Conservation (phyloP, 192 early-diverging fungal species). For the Piromyces finnis region DNA sequence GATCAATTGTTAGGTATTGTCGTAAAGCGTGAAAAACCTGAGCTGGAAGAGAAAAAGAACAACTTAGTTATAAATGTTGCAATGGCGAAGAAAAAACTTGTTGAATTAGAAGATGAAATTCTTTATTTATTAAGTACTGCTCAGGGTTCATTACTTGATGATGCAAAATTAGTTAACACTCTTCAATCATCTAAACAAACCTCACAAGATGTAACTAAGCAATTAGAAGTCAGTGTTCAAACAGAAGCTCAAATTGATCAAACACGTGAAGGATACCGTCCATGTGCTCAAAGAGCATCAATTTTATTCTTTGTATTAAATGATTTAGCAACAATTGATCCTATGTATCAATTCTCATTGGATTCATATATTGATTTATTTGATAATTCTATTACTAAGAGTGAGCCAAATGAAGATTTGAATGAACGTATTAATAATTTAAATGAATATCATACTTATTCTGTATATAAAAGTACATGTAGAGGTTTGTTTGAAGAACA, state of each 20-base stretch:
- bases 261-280: slow-evolving; percentile 37
- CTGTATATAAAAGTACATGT: slow-evolving; percentile 44
- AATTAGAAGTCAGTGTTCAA: slow-evolving; percentile 37
- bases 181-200: slow-evolving; percentile 40
- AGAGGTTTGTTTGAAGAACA: slow-evolving; percentile 37
- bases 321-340: slow-evolving; percentile 28
- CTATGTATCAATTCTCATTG: slow-evolving; percentile 48
- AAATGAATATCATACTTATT: slow-evolving; percentile 41
- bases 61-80: slow-evolving; percentile 34
- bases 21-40: slow-evolving; percentile 31
- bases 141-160: slow-evolving; percentile 39
- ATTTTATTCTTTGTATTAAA: slow-evolving; percentile 42
- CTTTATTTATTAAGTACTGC: slow-evolving; percentile 38
- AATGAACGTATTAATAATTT: slow-evolving; percentile 23
- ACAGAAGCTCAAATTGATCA: slow-evolving; percentile 42
- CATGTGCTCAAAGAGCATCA: slow-evolving; percentile 34
- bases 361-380: slow-evolving; percentile 41
- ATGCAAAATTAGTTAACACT: slow-evolving; percentile 39
- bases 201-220: slow-evolving; percentile 37
- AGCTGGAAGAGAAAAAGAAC: slow-evolving; percentile 41
- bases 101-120: slow-evolving; percentile 41
- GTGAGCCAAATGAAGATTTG: slow-evolving; percentile 31
- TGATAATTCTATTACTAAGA: slow-evolving; percentile 32
- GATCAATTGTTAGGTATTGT: slow-evolving; percentile 42
- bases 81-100: slow-evolving; percentile 31